Conservation (phyloP, 116 monocot genomes). For the Posidonia oceanica region DNA sequence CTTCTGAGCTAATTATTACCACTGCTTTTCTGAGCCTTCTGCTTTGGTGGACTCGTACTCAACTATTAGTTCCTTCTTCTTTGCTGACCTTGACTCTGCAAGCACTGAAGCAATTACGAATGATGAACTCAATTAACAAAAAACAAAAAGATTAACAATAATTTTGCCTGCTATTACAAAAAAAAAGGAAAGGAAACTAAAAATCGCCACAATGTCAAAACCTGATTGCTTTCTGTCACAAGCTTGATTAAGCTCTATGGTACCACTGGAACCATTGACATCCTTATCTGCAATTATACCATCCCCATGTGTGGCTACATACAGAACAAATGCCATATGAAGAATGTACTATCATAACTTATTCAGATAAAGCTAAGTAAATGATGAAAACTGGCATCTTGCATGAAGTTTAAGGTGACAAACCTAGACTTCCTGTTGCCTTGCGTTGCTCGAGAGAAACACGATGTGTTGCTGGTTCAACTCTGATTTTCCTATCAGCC, state of each 20-base stretch:
- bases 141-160: too few species aligned
- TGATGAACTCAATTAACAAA: neutral
- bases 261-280: neutral
- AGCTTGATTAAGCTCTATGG: neutral
- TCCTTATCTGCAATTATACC: neutral
- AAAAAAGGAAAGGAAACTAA: neutral
- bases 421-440: conserved; percentile 42
- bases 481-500: conserved; percentile 76
- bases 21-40: conserved; percentile 76
- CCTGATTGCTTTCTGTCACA: conserved; percentile 4
- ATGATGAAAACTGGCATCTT: neutral
- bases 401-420: neutral
- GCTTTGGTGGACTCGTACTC: conserved; percentile 15
- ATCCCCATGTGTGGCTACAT: neutral
- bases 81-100: conserved; percentile 3
- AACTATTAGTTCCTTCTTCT: conserved; percentile 10
- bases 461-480: conserved; percentile 65
- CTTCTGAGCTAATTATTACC: conserved; percentile 25
- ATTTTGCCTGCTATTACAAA: neutral
- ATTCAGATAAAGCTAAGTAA: neutral
- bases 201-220: neutral
- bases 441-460: conserved; percentile 47
- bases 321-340: neutral
- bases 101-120: neutral
- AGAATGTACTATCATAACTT: neutral